A percentile compares a stretch with the other conserved stretches of the same genome.
Conservation (phyloP, 169 alveolate species). For the Perkinsus marinus region DNA sequence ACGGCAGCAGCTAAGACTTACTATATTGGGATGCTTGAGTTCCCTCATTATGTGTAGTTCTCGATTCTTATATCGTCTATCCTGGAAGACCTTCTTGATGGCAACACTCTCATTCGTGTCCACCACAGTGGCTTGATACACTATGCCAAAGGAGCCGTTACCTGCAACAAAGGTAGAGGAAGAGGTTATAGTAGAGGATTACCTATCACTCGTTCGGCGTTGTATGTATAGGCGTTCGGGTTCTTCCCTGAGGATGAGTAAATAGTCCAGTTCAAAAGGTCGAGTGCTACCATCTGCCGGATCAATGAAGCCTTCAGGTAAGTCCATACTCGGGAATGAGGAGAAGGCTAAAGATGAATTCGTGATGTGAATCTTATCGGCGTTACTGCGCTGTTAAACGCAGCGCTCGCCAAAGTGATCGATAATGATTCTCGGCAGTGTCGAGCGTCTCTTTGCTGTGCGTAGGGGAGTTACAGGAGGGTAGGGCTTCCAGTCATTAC, state of each 20-base stretch:
- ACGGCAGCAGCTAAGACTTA: slow-evolving; percentile 69
- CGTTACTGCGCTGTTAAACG: not conserved
- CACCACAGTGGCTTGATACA: slow-evolving; percentile 74
- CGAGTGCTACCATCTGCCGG: not conserved
- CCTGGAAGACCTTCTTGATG: slow-evolving; percentile 86
- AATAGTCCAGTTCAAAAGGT: not conserved
- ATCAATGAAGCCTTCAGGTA: not conserved
- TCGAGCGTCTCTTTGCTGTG: not conserved
- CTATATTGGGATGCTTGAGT: slow-evolving; percentile 80
- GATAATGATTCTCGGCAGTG: not conserved
- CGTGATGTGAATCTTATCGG: too few relatives aligned
- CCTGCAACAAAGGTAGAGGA: slow-evolving; percentile 40
- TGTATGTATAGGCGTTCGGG: not conserved
- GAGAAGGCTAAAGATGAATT: not conserved
- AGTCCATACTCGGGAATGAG: not conserved
- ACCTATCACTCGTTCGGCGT: not conserved
- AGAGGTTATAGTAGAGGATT: not conserved
- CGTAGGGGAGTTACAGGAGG: not conserved
- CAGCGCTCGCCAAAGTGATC: not conserved
- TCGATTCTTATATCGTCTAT: slow-evolving; percentile 86
- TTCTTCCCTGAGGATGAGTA: not conserved
- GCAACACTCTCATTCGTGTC: slow-evolving; percentile 92
- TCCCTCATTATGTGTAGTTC: slow-evolving; percentile 85
- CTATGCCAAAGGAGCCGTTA: slow-evolving; percentile 95
- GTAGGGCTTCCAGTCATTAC: too few relatives aligned